Base-by-base conservation (phyloP, 2,329 filamentous ascomycete species). In the Colletotrichum lini region DNA sequence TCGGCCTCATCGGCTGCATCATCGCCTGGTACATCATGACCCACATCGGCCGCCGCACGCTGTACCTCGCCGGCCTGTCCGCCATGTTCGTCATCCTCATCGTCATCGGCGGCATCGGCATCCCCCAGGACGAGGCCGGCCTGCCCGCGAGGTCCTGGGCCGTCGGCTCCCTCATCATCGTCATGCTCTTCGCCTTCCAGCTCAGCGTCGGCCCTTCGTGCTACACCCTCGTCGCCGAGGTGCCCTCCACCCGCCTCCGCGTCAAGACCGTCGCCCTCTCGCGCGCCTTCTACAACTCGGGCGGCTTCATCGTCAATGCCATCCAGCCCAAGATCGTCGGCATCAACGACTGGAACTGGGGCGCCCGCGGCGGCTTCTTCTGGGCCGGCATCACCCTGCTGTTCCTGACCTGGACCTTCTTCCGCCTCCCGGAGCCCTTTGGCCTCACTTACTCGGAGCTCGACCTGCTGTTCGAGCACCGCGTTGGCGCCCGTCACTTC, bases 191-290 rank as follows among this genome's bases (percentile, higher is more conserved):
- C 59, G 77, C 79, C 2, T 85, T 84, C 75, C 82, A 80, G 18
- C 78, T 81, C 16, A 81, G 79, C 0, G 72, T 79, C 12, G 80
- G 80, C 0, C 80, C 80, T 4, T 81, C 85, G 16, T 77, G 84
- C 72, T 85, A 84, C 77, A 84, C 83, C n/a, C 82, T 85, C 44
- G 80, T 83, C 73, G 50, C 84, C 1, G 84, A 86, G 76, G 75
- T 86, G 8, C 80, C 81, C 0, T 84, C 83, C 0, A 85, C 83
- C 12, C 84, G 84, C 23, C 80, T 86, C 38, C 81, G 84, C 58
- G 83, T 82, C 65, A 84, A 85, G 78, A 83, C 84, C 0, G 82
- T 86, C n/a, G 84, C 84, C 16, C 76, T 86, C 21, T 83, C 83
- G 1, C 79, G 84, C 61, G 83, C 76, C 10, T 77, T 77, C 10